Evolutionary conservation across 1,284 basidiomycete genomes (phyloP).

Genomic region (Ceratobasidium theobromae): DNA sequence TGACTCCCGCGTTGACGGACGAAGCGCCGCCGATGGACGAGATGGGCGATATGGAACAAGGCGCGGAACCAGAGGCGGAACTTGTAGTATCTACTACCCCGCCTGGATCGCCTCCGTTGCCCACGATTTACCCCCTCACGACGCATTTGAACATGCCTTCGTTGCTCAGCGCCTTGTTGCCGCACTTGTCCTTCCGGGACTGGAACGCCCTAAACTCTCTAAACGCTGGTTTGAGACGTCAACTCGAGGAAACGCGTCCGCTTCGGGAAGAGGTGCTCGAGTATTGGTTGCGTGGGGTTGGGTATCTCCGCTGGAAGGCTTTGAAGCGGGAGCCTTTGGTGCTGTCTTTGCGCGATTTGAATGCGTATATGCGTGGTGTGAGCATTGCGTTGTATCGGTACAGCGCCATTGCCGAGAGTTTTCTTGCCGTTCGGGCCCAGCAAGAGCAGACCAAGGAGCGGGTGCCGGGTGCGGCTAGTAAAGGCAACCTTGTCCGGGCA

Average conservation of each 20-base stretch:
- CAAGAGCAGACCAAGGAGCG: constrained; percentile 45
- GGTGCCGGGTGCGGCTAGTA: constrained; percentile 40
- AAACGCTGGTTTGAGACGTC: constrained; percentile 33
- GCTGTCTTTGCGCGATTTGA: constrained; percentile 68
- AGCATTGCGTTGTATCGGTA: constrained; percentile 72
- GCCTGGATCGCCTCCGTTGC: constrained; percentile 35
- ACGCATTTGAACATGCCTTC: constrained; percentile 30
- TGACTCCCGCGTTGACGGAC: constrained; percentile 27
- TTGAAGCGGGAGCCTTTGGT: constrained; percentile 58
- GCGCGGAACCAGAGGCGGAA: constrained; percentile 40
- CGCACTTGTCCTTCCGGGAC: constrained; percentile 34
- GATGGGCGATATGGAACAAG: constrained; percentile 41
- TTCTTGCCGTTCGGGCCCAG: constrained; percentile 47
- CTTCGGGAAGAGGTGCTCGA: constrained; percentile 65
- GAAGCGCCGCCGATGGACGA: constrained; percentile 38
- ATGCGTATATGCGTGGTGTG: constrained; percentile 73
- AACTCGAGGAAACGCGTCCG: constrained; percentile 51
- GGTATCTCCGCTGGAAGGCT: constrained; percentile 65
- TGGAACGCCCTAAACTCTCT: constrained; percentile 32
- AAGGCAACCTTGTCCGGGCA: constrained; percentile 38
- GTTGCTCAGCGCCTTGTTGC: constrained; percentile 31
- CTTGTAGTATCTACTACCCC: constrained; percentile 28
- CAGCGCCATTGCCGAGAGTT: constrained; percentile 56
- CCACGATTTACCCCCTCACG: constrained; percentile 34
- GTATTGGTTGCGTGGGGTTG: constrained; percentile 60